A percentile compares a stretch with the other conserved stretches of the same genome.
phyloP scores from a whole-genome alignment of 495 filamentous ascomycete genomes.

The Podospora anserina region DNA sequence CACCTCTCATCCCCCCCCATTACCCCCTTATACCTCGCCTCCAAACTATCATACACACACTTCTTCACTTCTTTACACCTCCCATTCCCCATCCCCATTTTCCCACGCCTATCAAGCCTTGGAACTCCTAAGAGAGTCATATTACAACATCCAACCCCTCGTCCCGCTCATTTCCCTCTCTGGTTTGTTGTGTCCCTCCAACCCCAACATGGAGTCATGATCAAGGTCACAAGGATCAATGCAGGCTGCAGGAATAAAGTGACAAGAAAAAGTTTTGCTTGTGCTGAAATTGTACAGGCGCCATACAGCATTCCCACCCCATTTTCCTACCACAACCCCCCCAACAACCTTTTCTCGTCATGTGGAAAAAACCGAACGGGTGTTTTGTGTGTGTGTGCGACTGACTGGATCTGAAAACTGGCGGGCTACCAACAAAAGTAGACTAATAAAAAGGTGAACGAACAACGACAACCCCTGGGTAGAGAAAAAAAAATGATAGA shows the following conservation, averaged over 20 bases:
- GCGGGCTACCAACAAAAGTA: background rate
- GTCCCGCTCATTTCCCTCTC: background rate
- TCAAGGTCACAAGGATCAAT: background rate
- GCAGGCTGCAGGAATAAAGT: background rate
- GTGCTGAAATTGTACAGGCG: constrained; percentile 8
- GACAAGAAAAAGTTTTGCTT: background rate
- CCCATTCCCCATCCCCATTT: background rate
- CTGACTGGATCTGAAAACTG: background rate
- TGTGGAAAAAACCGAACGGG: background rate
- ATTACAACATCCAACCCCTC: background rate
- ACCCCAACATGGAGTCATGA: background rate
- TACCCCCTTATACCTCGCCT: background rate
- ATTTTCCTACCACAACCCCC: background rate
- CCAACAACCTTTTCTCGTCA: background rate
- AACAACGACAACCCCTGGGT: background rate
- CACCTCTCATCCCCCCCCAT: background rate
- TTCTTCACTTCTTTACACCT: background rate
- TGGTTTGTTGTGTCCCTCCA: background rate
- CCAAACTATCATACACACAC: background rate
- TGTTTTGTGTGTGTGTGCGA: background rate
- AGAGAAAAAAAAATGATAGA: constrained; percentile 6
- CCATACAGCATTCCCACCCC: background rate
- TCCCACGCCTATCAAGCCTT: background rate
- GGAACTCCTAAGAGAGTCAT: background rate
- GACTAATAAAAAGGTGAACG: background rate